Percentiles rank a stretch among this genome's conserved stretches.
These are phyloP conservation scores for Syncephalastrum sp. DNA, from an alignment of 371 early-diverging fungal genomes.

Conservation along the genomic window DNA sequence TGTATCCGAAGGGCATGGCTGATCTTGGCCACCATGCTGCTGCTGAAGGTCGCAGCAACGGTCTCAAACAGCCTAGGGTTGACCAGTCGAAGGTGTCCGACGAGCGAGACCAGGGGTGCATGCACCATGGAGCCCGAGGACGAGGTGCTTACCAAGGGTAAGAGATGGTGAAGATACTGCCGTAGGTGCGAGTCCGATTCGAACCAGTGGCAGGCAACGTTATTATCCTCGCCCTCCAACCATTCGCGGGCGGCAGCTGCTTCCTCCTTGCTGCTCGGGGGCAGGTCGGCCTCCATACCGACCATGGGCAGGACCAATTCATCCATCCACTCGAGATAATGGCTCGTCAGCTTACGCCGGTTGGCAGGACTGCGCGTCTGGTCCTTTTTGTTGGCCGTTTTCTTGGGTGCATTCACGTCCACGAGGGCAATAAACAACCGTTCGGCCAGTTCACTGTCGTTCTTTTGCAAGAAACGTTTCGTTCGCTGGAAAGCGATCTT, in stretches of 20 bases:
- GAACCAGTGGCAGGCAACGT: conserved; percentile 35
- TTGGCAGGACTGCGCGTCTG: conserved; percentile 30
- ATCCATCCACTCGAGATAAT: conserved; percentile 48
- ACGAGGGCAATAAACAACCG: conserved; percentile 22
- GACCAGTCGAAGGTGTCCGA: conserved; percentile 38
- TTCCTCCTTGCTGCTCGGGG: conserved; percentile 17
- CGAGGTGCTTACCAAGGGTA: conserved; percentile 37
- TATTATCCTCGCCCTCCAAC: conserved; percentile 12
- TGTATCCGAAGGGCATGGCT: conserved; percentile 40
- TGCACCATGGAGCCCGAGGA: conserved; percentile 37
- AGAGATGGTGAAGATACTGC: conserved; percentile 27
- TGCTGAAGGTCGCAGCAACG: conserved; percentile 28
- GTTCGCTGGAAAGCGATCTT: conserved; percentile 23
- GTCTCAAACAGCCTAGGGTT: conserved; percentile 42
- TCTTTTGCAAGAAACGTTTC: conserved; percentile 25
- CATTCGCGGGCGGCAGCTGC: conserved; percentile 9
- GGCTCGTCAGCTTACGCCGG: conserved; percentile 34
- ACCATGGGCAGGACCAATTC: conserved; percentile 37
- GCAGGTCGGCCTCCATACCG: conserved; percentile 19
- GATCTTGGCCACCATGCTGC: conserved; percentile 27
- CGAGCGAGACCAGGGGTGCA: conserved; percentile 32
- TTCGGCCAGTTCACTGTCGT: conserved; percentile 30
- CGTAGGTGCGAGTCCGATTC: conserved; percentile 40
- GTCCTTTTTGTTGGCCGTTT: conserved; percentile 22
- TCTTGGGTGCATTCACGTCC: conserved; percentile 20